These are phyloP conservation scores for Cicer judaicum DNA, from an alignment of 306 rosid species.

Conservation along the genomic window DNA sequence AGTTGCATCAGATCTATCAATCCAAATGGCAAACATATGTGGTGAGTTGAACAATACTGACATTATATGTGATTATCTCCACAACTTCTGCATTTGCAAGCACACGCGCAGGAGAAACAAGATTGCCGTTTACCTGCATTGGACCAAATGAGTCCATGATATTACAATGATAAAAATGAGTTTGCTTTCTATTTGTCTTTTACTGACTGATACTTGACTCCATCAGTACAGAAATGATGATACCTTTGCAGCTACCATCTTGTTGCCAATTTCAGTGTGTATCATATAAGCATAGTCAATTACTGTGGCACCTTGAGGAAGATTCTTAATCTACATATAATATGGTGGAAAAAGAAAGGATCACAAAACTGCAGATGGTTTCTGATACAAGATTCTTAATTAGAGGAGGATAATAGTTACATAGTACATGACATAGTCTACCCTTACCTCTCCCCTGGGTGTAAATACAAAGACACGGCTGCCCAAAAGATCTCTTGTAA, in stretches of 20 bases:
- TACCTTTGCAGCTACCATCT: slow-evolving; percentile 99
- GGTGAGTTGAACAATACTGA: slow-evolving; percentile 54
- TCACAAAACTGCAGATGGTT: slow-evolving; percentile 38
- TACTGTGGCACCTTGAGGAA: slow-evolving; percentile 93
- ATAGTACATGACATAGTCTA: slow-evolving; percentile 27
- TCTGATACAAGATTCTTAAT: slow-evolving; percentile 25
- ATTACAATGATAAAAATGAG: slow-evolving; percentile 17
- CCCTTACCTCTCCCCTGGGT: slow-evolving; percentile 94
- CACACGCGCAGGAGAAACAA: slow-evolving; percentile 79
- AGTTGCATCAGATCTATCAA: slow-evolving; percentile 35
- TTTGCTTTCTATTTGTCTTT: slow-evolving; percentile 30
- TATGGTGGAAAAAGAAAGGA: slow-evolving; percentile 18
- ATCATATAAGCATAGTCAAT: slow-evolving; percentile 98
- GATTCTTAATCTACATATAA: slow-evolving; percentile 81
- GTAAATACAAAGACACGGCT: slow-evolving; percentile 98
- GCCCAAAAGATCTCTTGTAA: slow-evolving; percentile 93
- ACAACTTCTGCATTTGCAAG: slow-evolving; percentile 99
- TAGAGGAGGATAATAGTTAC: slow-evolving; percentile 23
- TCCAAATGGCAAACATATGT: slow-evolving; percentile 11
- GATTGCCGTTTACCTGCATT: slow-evolving; percentile 95
- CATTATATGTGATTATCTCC: slow-evolving; percentile 96
- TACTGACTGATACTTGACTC: slow-evolving; percentile 33
- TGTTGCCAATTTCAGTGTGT: slow-evolving; percentile 99
- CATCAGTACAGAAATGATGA: slow-evolving; percentile 33
- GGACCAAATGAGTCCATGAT: slow-evolving; percentile 37